Evolutionary conservation across 2,329 filamentous ascomycete species (phyloP).

Genomic region (Claviceps quebecensis): DNA sequence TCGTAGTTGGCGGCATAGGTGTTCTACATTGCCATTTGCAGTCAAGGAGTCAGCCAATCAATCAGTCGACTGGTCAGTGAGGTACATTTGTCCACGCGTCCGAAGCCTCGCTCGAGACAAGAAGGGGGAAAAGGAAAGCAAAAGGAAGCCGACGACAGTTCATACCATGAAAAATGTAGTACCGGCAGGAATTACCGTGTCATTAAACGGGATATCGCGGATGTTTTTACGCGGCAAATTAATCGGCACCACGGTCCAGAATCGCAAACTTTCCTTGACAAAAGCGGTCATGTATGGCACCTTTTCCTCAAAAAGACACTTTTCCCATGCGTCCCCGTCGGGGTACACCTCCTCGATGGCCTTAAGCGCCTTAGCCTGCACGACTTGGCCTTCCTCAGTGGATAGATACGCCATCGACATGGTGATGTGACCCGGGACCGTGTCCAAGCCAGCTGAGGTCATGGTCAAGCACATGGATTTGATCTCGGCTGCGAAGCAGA

Average conservation of each 20-base stretch:
- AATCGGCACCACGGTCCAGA: constrained; percentile 68
- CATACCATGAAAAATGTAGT: constrained; percentile 66
- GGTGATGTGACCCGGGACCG: constrained; percentile 64
- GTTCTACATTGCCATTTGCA: constrained; percentile 31
- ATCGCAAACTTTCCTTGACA: constrained; percentile 65
- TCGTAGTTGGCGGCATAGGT: constrained; percentile 67
- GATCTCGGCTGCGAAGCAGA: constrained; percentile 44
- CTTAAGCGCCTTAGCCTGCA: constrained; percentile 54
- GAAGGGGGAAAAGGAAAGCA: not conserved
- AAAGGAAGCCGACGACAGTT: not conserved
- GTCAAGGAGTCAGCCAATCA: not conserved
- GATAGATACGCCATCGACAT: constrained; percentile 68
- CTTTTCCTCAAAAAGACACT: constrained; percentile 59
- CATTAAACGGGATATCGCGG: constrained; percentile 57
- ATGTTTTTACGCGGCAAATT: constrained; percentile 60
- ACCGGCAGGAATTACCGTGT: constrained; percentile 53
- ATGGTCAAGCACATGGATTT: constrained; percentile 73
- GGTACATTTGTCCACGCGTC: not conserved
- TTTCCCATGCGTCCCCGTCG: constrained; percentile 61
- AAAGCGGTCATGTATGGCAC: constrained; percentile 64
- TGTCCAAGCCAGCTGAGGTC: constrained; percentile 70
- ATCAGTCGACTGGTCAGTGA: not conserved
- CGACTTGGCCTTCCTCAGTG: constrained; percentile 50
- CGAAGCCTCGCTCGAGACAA: no score
- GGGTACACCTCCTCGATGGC: constrained; percentile 62